Percentiles rank a stretch among this genome's conserved stretches.
Conservation (phyloP, 73 alveolate species). For the Paramecium bursaria region DNA sequence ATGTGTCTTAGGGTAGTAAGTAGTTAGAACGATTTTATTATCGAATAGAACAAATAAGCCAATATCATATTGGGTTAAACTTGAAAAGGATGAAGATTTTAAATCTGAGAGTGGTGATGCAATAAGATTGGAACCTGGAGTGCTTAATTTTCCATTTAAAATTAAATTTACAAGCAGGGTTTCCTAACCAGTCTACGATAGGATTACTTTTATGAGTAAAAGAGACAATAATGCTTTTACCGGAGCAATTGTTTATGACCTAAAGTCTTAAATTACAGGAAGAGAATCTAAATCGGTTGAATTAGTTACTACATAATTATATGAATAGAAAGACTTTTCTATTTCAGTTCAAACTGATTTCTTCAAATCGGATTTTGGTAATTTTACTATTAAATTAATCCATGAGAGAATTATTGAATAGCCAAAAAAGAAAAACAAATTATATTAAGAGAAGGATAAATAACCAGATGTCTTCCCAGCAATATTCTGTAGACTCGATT, state of each 20-base stretch:
- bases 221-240: conserved; percentile 95
- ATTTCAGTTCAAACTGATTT: conserved; percentile 58
- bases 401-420: conserved; percentile 73
- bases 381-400: conserved; percentile 72
- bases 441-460: conserved; percentile 47
- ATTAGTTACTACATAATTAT: conserved; percentile 74
- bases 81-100: conserved; percentile 94
- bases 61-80: conserved; percentile 93
- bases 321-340: conserved; percentile 63
- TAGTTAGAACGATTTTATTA: conserved; percentile 86
- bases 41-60: conserved; percentile 93
- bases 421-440: conserved; percentile 37
- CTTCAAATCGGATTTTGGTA: conserved; percentile 41
- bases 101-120: conserved; percentile 83
- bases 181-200: conserved; percentile 90
- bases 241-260: conserved; percentile 97
- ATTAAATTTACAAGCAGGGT: conserved; percentile 90
- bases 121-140: conserved; percentile 88
- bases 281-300: conserved; percentile 85
- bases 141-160: conserved; percentile 88
- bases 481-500: conserved; percentile 37
- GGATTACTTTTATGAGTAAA: conserved; percentile 89
- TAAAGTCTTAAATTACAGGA: conserved; percentile 90
- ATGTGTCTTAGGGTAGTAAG: conserved; percentile 92
- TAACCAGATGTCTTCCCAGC: conserved; percentile 59